Conservation (phyloP, 192 early-diverging fungal species). For the Mortierella antarctica region DNA sequence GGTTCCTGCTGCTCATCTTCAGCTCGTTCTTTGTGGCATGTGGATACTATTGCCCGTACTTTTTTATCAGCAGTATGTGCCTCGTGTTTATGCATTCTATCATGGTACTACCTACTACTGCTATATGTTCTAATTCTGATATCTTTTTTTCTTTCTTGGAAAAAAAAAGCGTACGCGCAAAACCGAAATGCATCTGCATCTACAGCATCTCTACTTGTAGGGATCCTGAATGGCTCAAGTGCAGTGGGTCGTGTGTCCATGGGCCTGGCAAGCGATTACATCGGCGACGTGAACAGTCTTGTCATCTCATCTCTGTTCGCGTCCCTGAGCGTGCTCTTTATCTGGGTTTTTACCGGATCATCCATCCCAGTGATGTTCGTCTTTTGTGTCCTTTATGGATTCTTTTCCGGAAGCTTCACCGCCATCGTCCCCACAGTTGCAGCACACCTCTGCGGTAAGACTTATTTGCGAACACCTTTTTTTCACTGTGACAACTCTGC, state of each 20-base stretch:
- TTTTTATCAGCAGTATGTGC: constrained; percentile 55
- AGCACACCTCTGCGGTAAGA: constrained; percentile 58
- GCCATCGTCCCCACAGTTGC: constrained; percentile 65
- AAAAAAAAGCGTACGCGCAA: constrained; percentile 22
- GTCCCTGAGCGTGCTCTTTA: constrained; percentile 53
- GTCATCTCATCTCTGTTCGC: constrained; percentile 56
- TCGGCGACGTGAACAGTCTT: constrained; percentile 73
- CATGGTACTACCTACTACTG: background rate
- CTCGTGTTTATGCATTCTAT: too few relatives aligned
- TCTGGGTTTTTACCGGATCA: constrained; percentile 65
- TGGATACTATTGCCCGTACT: constrained; percentile 71
- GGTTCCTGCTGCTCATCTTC: constrained; percentile 55
- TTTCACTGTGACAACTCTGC: background rate
- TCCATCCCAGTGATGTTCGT: constrained; percentile 50
- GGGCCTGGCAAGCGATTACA: constrained; percentile 57
- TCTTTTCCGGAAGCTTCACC: constrained; percentile 68
- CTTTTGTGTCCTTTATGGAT: constrained; percentile 61
- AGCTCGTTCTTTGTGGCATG: constrained; percentile 55
- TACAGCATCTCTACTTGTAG: constrained; percentile 57
- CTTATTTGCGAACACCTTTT: too few relatives aligned
- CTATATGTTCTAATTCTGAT: background rate
- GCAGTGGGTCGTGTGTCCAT: constrained; percentile 65
- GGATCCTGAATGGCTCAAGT: constrained; percentile 66
- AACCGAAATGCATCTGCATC: constrained; percentile 13
- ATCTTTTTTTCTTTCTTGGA: background rate